Conservation (phyloP, 345 rosid species). For the Alliaria petiolata region DNA sequence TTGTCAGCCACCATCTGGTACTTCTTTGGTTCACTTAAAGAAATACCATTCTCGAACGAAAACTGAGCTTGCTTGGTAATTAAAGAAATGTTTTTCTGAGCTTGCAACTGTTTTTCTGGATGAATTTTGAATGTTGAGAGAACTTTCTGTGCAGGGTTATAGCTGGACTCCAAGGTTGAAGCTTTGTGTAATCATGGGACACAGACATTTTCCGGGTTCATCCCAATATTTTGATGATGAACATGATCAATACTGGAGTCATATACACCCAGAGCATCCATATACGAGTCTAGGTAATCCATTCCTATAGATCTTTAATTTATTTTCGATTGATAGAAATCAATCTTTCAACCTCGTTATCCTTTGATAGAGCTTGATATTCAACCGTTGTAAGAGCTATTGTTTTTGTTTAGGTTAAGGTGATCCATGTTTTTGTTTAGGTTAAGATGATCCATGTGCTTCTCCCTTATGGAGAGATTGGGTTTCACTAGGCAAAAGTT, state of each 20-base stretch:
- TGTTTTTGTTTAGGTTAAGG: background rate
- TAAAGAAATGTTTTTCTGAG: background rate
- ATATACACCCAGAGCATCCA: constrained; percentile 54
- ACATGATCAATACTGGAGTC: constrained; percentile 67
- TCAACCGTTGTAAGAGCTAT: constrained; percentile 1
- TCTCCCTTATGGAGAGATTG: background rate
- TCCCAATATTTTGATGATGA: constrained; percentile 57
- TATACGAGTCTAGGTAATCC: constrained; percentile 47
- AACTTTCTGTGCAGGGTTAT: constrained; percentile 38
- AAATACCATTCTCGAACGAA: constrained; percentile 1
- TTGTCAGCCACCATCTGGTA: background rate
- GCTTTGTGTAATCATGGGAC: constrained; percentile 48
- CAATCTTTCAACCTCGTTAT: background rate
- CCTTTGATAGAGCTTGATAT: background rate
- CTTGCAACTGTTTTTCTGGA: constrained; percentile 10
- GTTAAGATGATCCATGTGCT: background rate
- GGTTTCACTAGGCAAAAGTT: background rate
- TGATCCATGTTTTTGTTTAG: constrained; percentile 8
- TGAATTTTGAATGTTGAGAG: constrained; percentile 11
- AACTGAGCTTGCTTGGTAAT: background rate
- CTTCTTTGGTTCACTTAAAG: background rate
- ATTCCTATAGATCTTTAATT: background rate
- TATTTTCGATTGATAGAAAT: background rate
- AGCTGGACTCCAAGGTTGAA: constrained; percentile 22
- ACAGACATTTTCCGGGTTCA: constrained; percentile 51